Evolutionary conservation across 2,329 filamentous ascomycete species (phyloP).

Genomic region (Epichloe aotearoae): DNA sequence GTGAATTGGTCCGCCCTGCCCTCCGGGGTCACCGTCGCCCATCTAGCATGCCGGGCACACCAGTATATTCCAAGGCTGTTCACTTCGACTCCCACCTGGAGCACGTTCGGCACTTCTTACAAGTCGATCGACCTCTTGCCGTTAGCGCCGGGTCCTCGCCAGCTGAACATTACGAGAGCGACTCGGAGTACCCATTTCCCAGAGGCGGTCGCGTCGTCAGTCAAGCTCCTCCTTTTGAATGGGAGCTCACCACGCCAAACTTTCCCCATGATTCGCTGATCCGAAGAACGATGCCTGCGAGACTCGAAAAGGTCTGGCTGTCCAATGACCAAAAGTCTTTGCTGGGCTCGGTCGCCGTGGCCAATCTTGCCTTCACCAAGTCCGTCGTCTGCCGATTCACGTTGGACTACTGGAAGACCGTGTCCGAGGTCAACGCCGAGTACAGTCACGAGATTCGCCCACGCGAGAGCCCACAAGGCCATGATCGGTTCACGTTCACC

Average conservation of each 20-base stretch:
- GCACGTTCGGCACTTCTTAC: slow-evolving; percentile 89
- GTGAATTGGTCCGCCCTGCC: slow-evolving; percentile 87
- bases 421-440: slow-evolving; percentile 85
- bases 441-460: slow-evolving; percentile 67
- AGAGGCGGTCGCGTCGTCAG: slow-evolving; percentile 22
- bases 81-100: slow-evolving; percentile 96
- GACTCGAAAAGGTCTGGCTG: slow-evolving; percentile 74
- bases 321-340: slow-evolving; percentile 79
- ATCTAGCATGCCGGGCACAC: slow-evolving; percentile 94
- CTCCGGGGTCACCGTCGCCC: slow-evolving; percentile 68
- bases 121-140: slow-evolving; percentile 86
- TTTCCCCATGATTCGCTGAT: slow-evolving; percentile 49
- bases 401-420: slow-evolving; percentile 96
- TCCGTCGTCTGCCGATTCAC: slow-evolving; percentile 85
- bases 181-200: slow-evolving; percentile 78
- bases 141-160: slow-evolving; percentile 92
- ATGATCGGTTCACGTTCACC: slow-evolving; percentile 85
- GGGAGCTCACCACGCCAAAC: slow-evolving; percentile 77
- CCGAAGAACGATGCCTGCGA: slow-evolving; percentile 54
- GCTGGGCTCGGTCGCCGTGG: slow-evolving; percentile 70
- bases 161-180: slow-evolving; percentile 74
- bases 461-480: slow-evolving; percentile 49
- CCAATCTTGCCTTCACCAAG: slow-evolving; percentile 86
- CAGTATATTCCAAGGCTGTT: slow-evolving; percentile 91
- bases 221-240: slow-evolving; percentile 52